Conservation (phyloP, 768 basidiomycete species). For the Rhodotorula kratochvilovae region DNA sequence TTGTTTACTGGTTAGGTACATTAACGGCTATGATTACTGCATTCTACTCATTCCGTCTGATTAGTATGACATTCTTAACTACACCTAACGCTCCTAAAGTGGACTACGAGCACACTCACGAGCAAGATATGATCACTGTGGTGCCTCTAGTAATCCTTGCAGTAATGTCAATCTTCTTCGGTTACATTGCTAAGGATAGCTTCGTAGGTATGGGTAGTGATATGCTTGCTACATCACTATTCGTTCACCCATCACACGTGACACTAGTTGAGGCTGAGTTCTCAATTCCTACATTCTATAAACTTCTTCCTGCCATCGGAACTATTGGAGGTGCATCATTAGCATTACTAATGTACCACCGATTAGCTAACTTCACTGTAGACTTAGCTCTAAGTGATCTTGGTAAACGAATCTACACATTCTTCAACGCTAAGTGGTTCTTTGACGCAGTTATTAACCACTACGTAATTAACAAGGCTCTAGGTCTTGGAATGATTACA, state of each 20-base stretch:
- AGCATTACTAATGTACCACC: slow-evolving; percentile 31
- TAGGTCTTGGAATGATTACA: slow-evolving; percentile 20
- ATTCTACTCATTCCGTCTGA: slow-evolving; percentile 38
- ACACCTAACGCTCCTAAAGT: slow-evolving; percentile 35
- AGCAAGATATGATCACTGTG: slow-evolving; percentile 30
- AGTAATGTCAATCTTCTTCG: slow-evolving; percentile 36
- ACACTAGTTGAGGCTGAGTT: slow-evolving; percentile 31
- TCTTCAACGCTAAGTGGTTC: slow-evolving; percentile 32
- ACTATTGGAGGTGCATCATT: slow-evolving; percentile 26
- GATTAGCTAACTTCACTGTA: slow-evolving; percentile 29
- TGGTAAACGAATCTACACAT: slow-evolving; percentile 30
- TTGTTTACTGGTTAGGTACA: slow-evolving; percentile 37
- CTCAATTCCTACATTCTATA: slow-evolving; percentile 34
- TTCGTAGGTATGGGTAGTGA: slow-evolving; percentile 35
- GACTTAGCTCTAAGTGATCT: slow-evolving; percentile 26
- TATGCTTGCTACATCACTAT: slow-evolving; percentile 28
- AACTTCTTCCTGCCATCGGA: slow-evolving; percentile 32
- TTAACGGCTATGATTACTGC: slow-evolving; percentile 34
- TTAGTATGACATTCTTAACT: slow-evolving; percentile 36
- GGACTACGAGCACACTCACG: slow-evolving; percentile 37
- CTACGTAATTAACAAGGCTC: slow-evolving; percentile 20
- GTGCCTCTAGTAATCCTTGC: slow-evolving; percentile 35
- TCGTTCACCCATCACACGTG: slow-evolving; percentile 28
- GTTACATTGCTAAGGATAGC: slow-evolving; percentile 32
- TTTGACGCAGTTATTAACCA: slow-evolving; percentile 24